These are phyloP conservation scores for Auriscalpium orientale DNA, from an alignment of 768 basidiomycete genomes.

Conservation along the genomic window DNA sequence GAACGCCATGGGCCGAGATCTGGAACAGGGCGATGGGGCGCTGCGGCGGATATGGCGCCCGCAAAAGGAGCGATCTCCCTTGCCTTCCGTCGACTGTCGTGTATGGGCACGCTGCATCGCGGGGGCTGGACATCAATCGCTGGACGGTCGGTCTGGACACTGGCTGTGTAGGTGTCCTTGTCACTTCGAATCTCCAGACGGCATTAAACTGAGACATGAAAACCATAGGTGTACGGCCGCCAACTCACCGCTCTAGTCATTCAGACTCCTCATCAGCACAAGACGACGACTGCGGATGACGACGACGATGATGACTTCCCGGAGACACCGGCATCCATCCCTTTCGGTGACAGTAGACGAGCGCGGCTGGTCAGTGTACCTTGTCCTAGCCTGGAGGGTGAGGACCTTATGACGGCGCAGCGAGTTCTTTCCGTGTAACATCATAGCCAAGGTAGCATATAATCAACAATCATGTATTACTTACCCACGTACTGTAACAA, in stretches of 20 bases:
- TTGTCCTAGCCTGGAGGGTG: too few species aligned
- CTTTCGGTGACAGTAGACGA: conserved; percentile 52
- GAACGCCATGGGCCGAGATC: conserved; percentile 66
- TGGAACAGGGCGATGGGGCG: conserved; percentile 63
- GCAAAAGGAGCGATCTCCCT: conserved; percentile 30
- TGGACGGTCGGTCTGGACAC: conserved; percentile 85
- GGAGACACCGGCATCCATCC: conserved; percentile 22
- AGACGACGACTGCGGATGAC: conserved; percentile 3
- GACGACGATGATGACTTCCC: conserved; percentile 12
- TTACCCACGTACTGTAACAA: too few species aligned
- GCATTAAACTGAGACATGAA: background rate
- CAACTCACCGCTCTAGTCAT: conserved; percentile 65
- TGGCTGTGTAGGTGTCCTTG: conserved; percentile 52
- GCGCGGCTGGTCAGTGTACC: conserved; percentile 39
- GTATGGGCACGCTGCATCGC: conserved; percentile 79
- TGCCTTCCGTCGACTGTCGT: conserved; percentile 74
- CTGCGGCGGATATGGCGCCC: conserved; percentile 43
- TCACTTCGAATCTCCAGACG: background rate
- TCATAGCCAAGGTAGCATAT: too few species aligned
- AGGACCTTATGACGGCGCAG: too few species aligned
- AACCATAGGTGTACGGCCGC: conserved; percentile 47
- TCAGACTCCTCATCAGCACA: conserved; percentile 13
- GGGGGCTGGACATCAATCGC: conserved; percentile 74
- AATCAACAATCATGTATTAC: too few species aligned
- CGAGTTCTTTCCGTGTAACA: too few species aligned